Conservation (phyloP, 768 basidiomycete species). For the Boletus rubropictus region DNA sequence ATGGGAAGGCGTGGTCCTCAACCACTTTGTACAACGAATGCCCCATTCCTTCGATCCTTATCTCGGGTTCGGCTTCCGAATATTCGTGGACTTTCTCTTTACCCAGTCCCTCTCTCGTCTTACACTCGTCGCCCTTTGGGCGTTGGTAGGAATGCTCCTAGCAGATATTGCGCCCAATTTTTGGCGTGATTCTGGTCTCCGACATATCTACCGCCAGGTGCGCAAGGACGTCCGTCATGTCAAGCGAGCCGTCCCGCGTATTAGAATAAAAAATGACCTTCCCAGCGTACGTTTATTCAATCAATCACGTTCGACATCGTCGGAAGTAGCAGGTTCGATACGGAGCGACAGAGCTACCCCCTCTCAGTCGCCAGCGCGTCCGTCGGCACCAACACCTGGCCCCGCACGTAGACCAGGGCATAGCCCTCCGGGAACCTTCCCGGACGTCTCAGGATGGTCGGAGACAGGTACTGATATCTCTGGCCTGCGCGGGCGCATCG, state of each 20-base stretch:
- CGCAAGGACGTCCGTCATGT: slow-evolving; percentile 31
- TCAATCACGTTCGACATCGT: slow-evolving; percentile 13
- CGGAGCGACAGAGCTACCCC: slow-evolving; percentile 29
- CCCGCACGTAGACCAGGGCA: slow-evolving; percentile 22
- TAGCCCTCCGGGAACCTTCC: slow-evolving; percentile 27
- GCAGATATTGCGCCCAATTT: slow-evolving; percentile 46
- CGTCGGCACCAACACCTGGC: slow-evolving; percentile 11
- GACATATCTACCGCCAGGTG: slow-evolving; percentile 33
- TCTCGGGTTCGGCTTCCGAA: slow-evolving; percentile 59
- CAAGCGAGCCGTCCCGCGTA: slow-evolving; percentile 28
- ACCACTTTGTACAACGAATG: slow-evolving; percentile 65
- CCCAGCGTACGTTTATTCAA: slow-evolving; percentile 27
- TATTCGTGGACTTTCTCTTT: slow-evolving; percentile 65
- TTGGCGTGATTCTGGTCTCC: slow-evolving; percentile 40
- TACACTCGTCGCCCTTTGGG: slow-evolving; percentile 48
- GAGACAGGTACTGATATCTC: slow-evolving; percentile 27
- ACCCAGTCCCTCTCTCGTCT: slow-evolving; percentile 49
- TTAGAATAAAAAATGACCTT: slow-evolving; percentile 29
- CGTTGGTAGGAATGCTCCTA: slow-evolving; percentile 46
- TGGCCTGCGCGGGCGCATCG: slow-evolving; percentile 10
- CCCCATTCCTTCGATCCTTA: slow-evolving; percentile 65
- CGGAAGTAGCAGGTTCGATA: slow-evolving; percentile 19
- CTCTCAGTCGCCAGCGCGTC: slow-evolving; percentile 19
- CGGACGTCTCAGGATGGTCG: slow-evolving; percentile 29
- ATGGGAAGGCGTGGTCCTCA: too few relatives aligned